Evolutionary conservation across 2,329 filamentous ascomycete genomes (phyloP).

Genomic region (Verticillium tricorpus): DNA sequence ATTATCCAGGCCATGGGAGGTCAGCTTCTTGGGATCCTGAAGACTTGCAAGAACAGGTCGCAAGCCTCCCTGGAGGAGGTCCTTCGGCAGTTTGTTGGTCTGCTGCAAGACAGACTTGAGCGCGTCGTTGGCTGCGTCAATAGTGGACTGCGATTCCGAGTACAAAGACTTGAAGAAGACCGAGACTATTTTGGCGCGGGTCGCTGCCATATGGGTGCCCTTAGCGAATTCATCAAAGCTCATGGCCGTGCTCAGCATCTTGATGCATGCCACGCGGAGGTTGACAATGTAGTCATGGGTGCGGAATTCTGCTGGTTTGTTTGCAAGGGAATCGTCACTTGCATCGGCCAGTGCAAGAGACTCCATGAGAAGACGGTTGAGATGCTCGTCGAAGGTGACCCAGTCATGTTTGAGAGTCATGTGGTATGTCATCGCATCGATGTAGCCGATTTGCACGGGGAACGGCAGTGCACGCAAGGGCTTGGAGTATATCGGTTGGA

Average conservation of each 20-base stretch:
- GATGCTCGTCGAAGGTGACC: slow-evolving; percentile 84
- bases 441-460: slow-evolving; percentile 93
- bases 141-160: slow-evolving; percentile 85
- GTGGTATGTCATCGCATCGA: slow-evolving; percentile 95
- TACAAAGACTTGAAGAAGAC: slow-evolving; percentile 99
- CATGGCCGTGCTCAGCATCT: slow-evolving; percentile 88
- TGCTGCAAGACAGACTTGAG: slow-evolving; percentile 82
- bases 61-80: slow-evolving; percentile 88
- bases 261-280: slow-evolving; percentile 88
- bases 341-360: slow-evolving; percentile 91
- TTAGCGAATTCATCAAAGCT: slow-evolving; percentile 87
- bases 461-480: slow-evolving; percentile 90
- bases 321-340: slow-evolving; percentile 84
- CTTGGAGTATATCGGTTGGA: slow-evolving; percentile 94
- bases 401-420: slow-evolving; percentile 85
- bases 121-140: slow-evolving; percentile 88
- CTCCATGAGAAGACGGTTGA: slow-evolving; percentile 88
- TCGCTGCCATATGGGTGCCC: slow-evolving; percentile 58
- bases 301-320: slow-evolving; percentile 90
- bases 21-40: slow-evolving; percentile 87
- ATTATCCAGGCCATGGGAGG: slow-evolving; percentile 84
- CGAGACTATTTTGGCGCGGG: slow-evolving; percentile 71
- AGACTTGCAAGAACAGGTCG: slow-evolving; percentile 95
- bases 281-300: slow-evolving; percentile 95
- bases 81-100: slow-evolving; percentile 89